Base-by-base conservation (phyloP, 345 rosid species). In the Citrus hindsii region DNA sequence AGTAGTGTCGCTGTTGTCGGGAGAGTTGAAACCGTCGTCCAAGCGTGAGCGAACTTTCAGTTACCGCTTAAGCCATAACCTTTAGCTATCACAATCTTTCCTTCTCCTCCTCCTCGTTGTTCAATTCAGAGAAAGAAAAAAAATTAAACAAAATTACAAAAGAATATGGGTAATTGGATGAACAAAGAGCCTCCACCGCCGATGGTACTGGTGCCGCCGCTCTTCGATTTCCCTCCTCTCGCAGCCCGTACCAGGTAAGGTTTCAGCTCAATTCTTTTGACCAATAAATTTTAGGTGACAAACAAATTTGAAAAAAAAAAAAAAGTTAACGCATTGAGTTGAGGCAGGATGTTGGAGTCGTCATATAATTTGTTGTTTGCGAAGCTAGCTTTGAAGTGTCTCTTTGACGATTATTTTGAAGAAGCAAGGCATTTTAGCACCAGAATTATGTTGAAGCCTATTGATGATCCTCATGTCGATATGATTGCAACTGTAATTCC, bases 221-320 rank as follows among this genome's bases (percentile, higher is more conserved):
- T 93, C 76, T 93, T 93, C 80, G 98, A 93, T 74, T 95, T 87
- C 83, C 98, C 98, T 37, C 98, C 98, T 19, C 90, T 95, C 48
- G 93, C 94, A 22, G 94, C 94, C 71, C 98, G 98, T 61, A 88
- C 82, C 85, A 90, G 98, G 97, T 91, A 77, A 90, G 98, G 97
- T 91, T 79, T 78, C 33, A 27, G 82, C 62, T 67, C 77, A 53
- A 65, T 25, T 25, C 46, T 33, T 21, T 9, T 9, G 19, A 21
- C 13, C 46, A 2, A 3, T 7, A 33, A 65, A 33, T 18, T 65
- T 33, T 33, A 7, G 9, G 42, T 32, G 13, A 65, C 33, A 53
- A 16, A 16, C 6, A 51, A 51, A 16, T 51, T 18, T 16, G 1
- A 16, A 18, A 5, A 5, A 35, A 35, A 32, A 33, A 33, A 35